These are phyloP conservation scores for Trichoderma atrobrunneum DNA, from an alignment of 2,329 filamentous ascomycete species.

Conservation along the genomic window DNA sequence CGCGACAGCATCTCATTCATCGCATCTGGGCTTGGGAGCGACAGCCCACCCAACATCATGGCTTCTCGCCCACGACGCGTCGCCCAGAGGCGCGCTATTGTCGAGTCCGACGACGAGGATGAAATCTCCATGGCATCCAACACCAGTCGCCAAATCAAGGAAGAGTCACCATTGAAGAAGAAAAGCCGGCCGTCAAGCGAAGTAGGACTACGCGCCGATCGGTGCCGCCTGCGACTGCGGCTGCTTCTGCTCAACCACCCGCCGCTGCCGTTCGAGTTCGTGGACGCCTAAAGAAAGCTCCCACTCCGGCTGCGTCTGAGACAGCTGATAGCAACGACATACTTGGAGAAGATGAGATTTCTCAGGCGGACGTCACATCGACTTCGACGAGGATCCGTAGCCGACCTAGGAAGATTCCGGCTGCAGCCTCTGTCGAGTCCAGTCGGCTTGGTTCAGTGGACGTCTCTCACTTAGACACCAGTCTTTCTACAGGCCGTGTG, in stretches of 20 bases:
- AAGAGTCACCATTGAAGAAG: slow-evolving; percentile 74
- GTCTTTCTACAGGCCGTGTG: slow-evolving; percentile 36
- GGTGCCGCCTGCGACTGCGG: background rate
- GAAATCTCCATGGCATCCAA: slow-evolving; percentile 54
- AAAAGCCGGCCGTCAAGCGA: slow-evolving; percentile 55
- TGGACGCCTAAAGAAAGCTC: slow-evolving; percentile 43
- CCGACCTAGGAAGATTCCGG: slow-evolving; percentile 1
- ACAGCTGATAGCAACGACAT: slow-evolving; percentile 18
- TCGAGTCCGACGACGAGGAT: slow-evolving; percentile 80
- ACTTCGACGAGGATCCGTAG: slow-evolving; percentile 2
- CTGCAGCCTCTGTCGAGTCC: slow-evolving; percentile 25
- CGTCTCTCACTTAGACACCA: slow-evolving; percentile 34
- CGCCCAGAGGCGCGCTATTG: slow-evolving; percentile 62
- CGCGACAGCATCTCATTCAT: background rate
- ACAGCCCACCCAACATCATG: slow-evolving; percentile 30
- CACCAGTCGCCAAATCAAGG: slow-evolving; percentile 59
- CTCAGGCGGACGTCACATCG: slow-evolving; percentile 14
- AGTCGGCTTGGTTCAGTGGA: slow-evolving; percentile 38
- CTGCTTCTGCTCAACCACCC: slow-evolving; percentile 31
- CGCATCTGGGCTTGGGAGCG: slow-evolving; percentile 13
- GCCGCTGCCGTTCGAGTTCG: slow-evolving; percentile 43
- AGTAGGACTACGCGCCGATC: slow-evolving; percentile 39
- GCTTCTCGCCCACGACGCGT: slow-evolving; percentile 39
- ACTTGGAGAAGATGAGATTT: slow-evolving; percentile 18
- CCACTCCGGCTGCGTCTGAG: slow-evolving; percentile 32